Base-by-base conservation (phyloP, 2,329 filamentous ascomycete species). In the Penicillium frequentans region DNA sequence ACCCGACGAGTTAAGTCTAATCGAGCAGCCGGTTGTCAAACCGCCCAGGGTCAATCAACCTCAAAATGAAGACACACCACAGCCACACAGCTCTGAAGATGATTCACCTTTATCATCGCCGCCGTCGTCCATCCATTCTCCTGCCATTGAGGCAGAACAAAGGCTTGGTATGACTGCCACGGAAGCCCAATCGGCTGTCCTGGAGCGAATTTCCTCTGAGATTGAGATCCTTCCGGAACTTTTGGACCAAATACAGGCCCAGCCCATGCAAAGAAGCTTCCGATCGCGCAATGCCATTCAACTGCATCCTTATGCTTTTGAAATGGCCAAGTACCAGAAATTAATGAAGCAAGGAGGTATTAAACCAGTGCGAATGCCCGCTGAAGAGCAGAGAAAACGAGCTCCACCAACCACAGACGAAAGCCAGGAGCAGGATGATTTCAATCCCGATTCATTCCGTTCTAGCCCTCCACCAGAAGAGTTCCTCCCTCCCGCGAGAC, bases 251-350 rank as follows among this genome's bases (percentile, higher is more conserved):
- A 21, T 42, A 7, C 26, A 68, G 31, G 56, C 61, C 27, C 67
- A 64, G 31, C 68, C 68, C 16, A 49, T 54, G n/a, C 67, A 70
- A 56, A 70, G 75, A 55, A 67, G 66, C 4, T 65, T 81, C 23
- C 71, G 79, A 51, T 70, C 77, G 54, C 74, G 79, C 39, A 79
- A 79, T 61, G 74, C 77, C 8, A 80, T 80, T 49, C 79, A 82
- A 54, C 58, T 80, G 27, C 77, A 81, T 59, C 79, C 79, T 2
- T 82, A 81, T 55, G 64, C 75, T 1, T 62, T 80, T 16, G 79
- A 82, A 59, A 69, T 75, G 57, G 77, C 77, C 8, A 73, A 73
- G 54, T 81, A 81, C 59, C 69, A 72, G 45, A 70, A 62, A 33
- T 71, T 71, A 43, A 70, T 79, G 64, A 75, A 70, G 52, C 71